Base-by-base conservation (phyloP, 352 stramenopile species). In the Phytophthora cactorum region DNA sequence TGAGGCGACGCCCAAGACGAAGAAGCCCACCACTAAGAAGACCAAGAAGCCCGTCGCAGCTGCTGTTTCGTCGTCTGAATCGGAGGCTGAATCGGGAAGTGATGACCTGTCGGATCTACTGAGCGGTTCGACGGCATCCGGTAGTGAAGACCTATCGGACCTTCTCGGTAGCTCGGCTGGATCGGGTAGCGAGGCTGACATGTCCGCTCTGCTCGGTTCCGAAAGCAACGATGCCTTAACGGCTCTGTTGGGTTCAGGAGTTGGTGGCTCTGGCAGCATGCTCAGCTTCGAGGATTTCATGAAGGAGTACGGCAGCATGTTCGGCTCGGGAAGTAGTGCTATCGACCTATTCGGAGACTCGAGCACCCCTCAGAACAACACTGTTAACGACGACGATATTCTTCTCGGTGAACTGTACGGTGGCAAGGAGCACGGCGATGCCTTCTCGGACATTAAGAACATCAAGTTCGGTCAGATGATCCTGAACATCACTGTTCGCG, bases 401-500 rank as follows among this genome's bases (percentile, higher is more conserved):
- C 0, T 61, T 4, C 38, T 74, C 1, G 36, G 69, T 17, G 5
- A 58, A 31, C 5, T 74, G 8, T 73, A 67, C 39, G 69, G 69
- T 12, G 53, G 64, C 5, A 28, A 12, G 41, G 58, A 77, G 8
- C 54, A 71, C 34, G 69, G 69, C 8, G 25, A 50, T 15, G 64
- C 69, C 0, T 77, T 74, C 39, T 77, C 69, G 2, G 69, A 77
- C 39, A 68, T 77, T 5, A 59, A 65, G 39, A 68, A 66, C 32
- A 55, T 77, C 38, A 74, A 63, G 55, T 68, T 74, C 17, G 50
- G 59, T 4, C 65, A 74, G 25, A 57, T 65, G 34, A 17, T 77
- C 25, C 28, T 70, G 0, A 74, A 74, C 50, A 55, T 77, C 9
- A 77, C 69, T 9, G 6, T 77, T 12, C 69, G 69, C 7, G 69